Evolutionary conservation across 441 rosid genomes (phyloP).

Genomic region (Syzygium syzygioides): DNA sequence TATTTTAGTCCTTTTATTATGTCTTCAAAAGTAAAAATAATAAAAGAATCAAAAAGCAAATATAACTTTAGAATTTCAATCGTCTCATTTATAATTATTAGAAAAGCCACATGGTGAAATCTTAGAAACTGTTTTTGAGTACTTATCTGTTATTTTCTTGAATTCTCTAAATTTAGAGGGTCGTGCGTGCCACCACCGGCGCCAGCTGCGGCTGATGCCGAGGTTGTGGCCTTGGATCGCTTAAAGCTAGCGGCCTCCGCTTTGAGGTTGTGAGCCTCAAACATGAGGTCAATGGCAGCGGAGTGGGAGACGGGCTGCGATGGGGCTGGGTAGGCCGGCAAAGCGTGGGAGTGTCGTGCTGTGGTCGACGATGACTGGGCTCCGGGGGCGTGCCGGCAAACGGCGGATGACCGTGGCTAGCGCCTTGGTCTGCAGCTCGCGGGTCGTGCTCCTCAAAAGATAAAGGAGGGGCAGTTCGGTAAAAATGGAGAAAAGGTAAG

Average conservation of each 20-base stretch:
- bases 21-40: no score
- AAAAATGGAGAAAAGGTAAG: neutral
- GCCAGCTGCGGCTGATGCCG: neutral
- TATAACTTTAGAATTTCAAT: no score
- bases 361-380: neutral
- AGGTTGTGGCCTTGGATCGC: neutral
- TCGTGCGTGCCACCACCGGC: neutral
- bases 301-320: neutral
- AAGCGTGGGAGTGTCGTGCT: neutral
- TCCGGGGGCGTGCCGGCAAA: neutral
- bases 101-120: no score
- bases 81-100: no score
- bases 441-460: neutral
- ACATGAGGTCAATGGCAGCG: neutral
- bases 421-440: no score
- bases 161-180: neutral
- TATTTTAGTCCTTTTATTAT: no score
- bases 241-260: neutral
- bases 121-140: neutral
- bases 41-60: no score
- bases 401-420: neutral
- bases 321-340: neutral
- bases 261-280: neutral
- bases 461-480: neutral
- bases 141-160: no score